These are phyloP conservation scores for Colletotrichum godetiae DNA, from an alignment of 2,329 filamentous ascomycete species.

Conservation along the genomic window DNA sequence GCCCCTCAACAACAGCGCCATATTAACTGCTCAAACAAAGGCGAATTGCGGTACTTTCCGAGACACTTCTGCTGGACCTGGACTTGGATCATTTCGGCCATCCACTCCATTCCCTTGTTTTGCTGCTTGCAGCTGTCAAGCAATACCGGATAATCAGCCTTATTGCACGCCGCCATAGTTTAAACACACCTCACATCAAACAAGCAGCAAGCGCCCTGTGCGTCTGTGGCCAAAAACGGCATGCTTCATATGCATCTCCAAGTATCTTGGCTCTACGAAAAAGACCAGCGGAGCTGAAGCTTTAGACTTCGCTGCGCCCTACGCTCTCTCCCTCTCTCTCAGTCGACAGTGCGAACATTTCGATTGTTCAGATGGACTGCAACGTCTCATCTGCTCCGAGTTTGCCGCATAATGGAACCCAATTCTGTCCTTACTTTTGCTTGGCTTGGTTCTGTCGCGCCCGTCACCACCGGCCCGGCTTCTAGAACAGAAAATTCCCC, in stretches of 20 bases:
- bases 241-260: not conserved
- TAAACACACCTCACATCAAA: not conserved
- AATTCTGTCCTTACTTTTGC: not conserved
- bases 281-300: not conserved
- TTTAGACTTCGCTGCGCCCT: slow-evolving; percentile 15
- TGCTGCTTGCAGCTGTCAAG: slow-evolving; percentile 24
- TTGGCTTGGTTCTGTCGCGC: not conserved
- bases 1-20: not conserved
- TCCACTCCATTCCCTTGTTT: not conserved
- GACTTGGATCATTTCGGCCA: not conserved
- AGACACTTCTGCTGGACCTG: not conserved
- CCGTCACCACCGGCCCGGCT: slow-evolving; percentile 18
- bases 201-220: not conserved
- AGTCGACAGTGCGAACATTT: slow-evolving; percentile 13
- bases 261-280: not conserved
- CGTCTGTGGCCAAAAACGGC: not conserved
- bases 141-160: slow-evolving; percentile 8
- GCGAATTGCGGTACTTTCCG: not conserved
- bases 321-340: not conserved
- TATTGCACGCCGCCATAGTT: slow-evolving; percentile 3
- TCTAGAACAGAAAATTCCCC: slow-evolving; percentile 23
- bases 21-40: not conserved
- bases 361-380: slow-evolving; percentile 18
- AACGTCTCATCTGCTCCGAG: slow-evolving; percentile 9
- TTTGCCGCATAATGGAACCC: not conserved